Evolutionary conservation across 1,139 yeast species (phyloP).

Genomic region (Taiozyma sp.): DNA sequence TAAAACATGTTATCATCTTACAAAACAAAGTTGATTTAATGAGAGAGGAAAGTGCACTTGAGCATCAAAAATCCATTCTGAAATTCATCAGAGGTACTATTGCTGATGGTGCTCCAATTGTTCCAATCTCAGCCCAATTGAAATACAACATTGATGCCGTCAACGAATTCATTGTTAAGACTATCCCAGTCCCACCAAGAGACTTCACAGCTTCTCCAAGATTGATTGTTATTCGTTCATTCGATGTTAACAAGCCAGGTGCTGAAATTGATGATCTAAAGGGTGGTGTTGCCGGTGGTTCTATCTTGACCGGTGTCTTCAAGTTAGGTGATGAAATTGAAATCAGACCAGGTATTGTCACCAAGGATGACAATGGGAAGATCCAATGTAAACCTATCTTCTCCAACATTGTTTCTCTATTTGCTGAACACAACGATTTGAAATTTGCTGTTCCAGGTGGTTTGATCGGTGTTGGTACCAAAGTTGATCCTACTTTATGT

Average conservation of each 20-base stretch:
- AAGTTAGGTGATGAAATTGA: slow-evolving; percentile 97
- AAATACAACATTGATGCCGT: slow-evolving; percentile 98
- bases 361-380: slow-evolving; percentile 88
- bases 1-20: slow-evolving; percentile 91
- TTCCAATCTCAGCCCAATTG: slow-evolving; percentile 98
- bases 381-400: slow-evolving; percentile 95
- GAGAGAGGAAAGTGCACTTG: slow-evolving; percentile 95
- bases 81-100: slow-evolving; percentile 95
- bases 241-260: slow-evolving; percentile 99
- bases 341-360: slow-evolving; percentile 97
- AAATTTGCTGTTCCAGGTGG: slow-evolving; percentile 99
- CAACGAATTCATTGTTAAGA: slow-evolving; percentile 90
- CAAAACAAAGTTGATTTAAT: slow-evolving; percentile 98
- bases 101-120: slow-evolving; percentile 98
- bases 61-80: slow-evolving; percentile 88
- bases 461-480: slow-evolving; percentile 98
- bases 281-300: slow-evolving; percentile 99
- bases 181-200: slow-evolving; percentile 94
- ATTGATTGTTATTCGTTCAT: slow-evolving; percentile 95
- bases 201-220: slow-evolving; percentile 93
- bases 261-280: slow-evolving; percentile 94
- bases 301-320: slow-evolving; percentile 94
- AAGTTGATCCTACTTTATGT: slow-evolving; percentile 97
- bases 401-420: slow-evolving; percentile 87
- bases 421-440: slow-evolving; percentile 96